phyloP scores from a whole-genome alignment of 2,329 filamentous ascomycete genomes.

The Beauveria sp. region DNA sequence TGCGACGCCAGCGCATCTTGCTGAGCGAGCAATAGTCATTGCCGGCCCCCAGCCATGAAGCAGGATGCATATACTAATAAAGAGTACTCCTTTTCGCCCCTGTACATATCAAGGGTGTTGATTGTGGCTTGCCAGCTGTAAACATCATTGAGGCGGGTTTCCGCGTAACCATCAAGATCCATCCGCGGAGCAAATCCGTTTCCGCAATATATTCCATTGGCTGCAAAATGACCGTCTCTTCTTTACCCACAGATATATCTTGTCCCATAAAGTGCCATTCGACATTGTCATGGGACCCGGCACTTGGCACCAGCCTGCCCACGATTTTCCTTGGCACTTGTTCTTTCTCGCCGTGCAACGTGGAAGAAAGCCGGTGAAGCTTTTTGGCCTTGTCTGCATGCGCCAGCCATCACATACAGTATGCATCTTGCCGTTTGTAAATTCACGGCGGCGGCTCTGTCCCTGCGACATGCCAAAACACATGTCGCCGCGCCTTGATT shows the following conservation, averaged over 20 bases:
- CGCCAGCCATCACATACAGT: no score
- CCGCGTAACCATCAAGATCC: not conserved
- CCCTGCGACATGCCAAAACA: no score
- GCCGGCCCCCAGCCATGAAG: not conserved
- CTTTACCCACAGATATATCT: not conserved
- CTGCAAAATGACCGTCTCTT: not conserved
- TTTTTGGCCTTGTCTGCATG: no score
- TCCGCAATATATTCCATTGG: not conserved
- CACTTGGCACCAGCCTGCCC: no score
- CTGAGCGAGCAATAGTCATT: no score
- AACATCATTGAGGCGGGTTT: not conserved
- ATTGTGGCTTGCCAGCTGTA: not conserved
- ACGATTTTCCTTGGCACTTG: no score
- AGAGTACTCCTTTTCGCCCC: constrained; percentile 7
- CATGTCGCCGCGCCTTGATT: not conserved
- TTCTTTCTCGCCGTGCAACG: no score
- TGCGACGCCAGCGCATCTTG: no score
- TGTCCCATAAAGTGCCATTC: not conserved
- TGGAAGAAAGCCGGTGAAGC: no score
- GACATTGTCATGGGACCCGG: no score
- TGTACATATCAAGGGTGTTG: not conserved
- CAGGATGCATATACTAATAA: not conserved
- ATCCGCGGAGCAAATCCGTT: not conserved
- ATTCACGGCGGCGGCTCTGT: no score
- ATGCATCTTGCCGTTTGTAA: no score